Base-by-base conservation (phyloP, 352 stramenopile genomes). In the Globisporangium emineosum region DNA sequence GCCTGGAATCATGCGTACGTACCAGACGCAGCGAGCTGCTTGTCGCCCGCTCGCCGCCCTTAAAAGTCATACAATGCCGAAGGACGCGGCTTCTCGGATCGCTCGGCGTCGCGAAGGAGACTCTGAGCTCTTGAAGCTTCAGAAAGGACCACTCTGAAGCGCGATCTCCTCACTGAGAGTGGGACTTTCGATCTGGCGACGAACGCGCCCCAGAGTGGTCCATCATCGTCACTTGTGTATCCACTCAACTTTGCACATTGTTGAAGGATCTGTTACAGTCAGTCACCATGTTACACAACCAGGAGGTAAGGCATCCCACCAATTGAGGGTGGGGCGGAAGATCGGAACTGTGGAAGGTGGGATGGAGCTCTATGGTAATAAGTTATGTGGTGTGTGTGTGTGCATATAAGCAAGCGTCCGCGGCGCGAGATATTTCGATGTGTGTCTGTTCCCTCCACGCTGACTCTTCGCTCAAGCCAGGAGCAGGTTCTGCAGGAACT, bases 401-500 rank as follows among this genome's bases (percentile, higher is more conserved):
- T 21, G 25, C 13, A 10, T 56, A 30, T n/a, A 40, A 2, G 15
- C 15, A n/a, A 21, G 27, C 6, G 27, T n/a, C 17, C 7, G 27
- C 50, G 50, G 52, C 30, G n/a, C 57, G 55, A 55, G 55, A 62
- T 62, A 62, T 54, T 40, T 61, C 25, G 17, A 30, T 33, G 12
- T 17, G 19, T 15, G 25, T 25, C 12, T 56, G 7, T 23, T n/a
- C 6, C 13, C 12, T 37, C 13, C 25, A 17, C n/a, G 19, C 52
- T 57, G 52, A 27, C 52, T 57, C 52, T 57, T 57, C 30, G 29
- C 13, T 69, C 79, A 92, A 6, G 77, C 70, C 25, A 94, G 72
- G 42, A 92, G 62, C 68, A 94, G 70, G 30, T 69, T 88, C 67
- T 91, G 83, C 52, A 94, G 68, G 57, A 94, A 89, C 52, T 90